phyloP scores from a whole-genome alignment of 768 basidiomycete genomes.

The Lactifluus volemus region DNA sequence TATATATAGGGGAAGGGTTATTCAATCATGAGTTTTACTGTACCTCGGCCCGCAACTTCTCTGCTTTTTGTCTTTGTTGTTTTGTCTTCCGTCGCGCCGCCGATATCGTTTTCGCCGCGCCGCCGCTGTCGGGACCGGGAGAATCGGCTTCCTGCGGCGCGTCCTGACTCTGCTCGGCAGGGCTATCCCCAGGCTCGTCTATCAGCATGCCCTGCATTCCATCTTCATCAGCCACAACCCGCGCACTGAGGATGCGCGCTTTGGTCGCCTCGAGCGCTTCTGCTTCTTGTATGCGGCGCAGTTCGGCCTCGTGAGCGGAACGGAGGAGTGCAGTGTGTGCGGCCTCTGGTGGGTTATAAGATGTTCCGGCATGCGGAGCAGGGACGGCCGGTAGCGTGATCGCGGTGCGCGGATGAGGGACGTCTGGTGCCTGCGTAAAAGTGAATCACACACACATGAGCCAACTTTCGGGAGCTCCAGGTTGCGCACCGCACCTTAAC shows the following conservation, averaged over 20 bases:
- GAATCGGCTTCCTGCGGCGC: slow-evolving; percentile 8
- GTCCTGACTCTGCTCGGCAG: slow-evolving; percentile 13
- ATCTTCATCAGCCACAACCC: slow-evolving; percentile 25
- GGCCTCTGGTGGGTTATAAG: slow-evolving; percentile 78
- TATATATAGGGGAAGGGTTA: no score
- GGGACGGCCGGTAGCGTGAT: slow-evolving; percentile 60
- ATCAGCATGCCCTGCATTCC: slow-evolving; percentile 60
- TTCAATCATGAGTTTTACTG: slow-evolving; percentile 8
- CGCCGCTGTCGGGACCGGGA: slow-evolving; percentile 21
- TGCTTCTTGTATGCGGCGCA: slow-evolving; percentile 43
- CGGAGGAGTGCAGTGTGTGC: slow-evolving; percentile 66
- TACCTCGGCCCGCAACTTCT: slow-evolving; percentile 56
- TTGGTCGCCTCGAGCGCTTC: slow-evolving; percentile 47
- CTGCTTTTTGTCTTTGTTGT: slow-evolving; percentile 62
- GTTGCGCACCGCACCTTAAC: slow-evolving; percentile 40
- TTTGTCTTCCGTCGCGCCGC: slow-evolving; percentile 46
- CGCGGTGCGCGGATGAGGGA: slow-evolving; percentile 36
- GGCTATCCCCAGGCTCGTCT: slow-evolving; percentile 38
- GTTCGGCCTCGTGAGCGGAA: slow-evolving; percentile 59
- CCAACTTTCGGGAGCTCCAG: background rate
- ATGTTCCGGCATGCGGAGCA: slow-evolving; percentile 73
- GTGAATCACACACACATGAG: background rate
- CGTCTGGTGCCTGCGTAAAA: slow-evolving; percentile 37
- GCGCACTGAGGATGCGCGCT: slow-evolving; percentile 45
- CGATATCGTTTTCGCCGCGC: slow-evolving; percentile 30